Evolutionary conservation across 371 early-diverging fungal genomes (phyloP).

Genomic region (Furculomyces boomerangus): DNA sequence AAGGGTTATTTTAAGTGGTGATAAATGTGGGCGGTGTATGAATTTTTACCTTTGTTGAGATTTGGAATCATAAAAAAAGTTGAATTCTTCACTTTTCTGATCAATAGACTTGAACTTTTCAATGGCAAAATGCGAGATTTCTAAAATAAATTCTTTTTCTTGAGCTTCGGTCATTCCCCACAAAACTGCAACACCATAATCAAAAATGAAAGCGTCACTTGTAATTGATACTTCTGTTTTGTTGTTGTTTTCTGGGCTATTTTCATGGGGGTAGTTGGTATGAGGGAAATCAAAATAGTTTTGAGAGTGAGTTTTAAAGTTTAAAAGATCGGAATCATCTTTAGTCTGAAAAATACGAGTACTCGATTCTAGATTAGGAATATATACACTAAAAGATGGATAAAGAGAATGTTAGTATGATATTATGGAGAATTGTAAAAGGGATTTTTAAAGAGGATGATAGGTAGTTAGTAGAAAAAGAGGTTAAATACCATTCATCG

Average conservation of each 20-base stretch:
- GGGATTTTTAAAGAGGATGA: too few species aligned
- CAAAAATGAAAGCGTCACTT: slow-evolving; percentile 68
- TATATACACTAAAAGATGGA: slow-evolving; percentile 28
- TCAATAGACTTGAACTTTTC: slow-evolving; percentile 38
- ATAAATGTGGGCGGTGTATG: too few species aligned
- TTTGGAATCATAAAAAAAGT: slow-evolving; percentile 61
- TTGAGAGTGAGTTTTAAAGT: slow-evolving; percentile 14
- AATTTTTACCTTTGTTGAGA: slow-evolving; percentile 12
- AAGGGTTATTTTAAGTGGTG: too few species aligned
- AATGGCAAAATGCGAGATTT: slow-evolving; percentile 32
- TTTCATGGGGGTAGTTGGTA: too few species aligned
- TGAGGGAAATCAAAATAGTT: too few species aligned
- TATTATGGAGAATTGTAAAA: too few species aligned
- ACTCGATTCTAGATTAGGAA: slow-evolving; percentile 1
- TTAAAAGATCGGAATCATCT: slow-evolving; percentile 10
- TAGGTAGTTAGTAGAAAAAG: too few species aligned
- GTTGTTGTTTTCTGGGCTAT: slow-evolving; percentile 4
- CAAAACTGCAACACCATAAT: slow-evolving; percentile 86
- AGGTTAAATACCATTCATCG: slow-evolving; percentile 3
- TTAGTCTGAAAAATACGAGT: background rate
- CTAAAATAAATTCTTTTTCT: slow-evolving; percentile 56
- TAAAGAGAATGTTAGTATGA: slow-evolving; percentile 33
- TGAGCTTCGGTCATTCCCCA: slow-evolving; percentile 86
- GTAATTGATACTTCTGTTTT: slow-evolving; percentile 16
- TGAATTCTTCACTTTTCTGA: slow-evolving; percentile 78